Base-by-base conservation (phyloP, 129 eudicot species). In the Chrysanthemum seticuspe region DNA sequence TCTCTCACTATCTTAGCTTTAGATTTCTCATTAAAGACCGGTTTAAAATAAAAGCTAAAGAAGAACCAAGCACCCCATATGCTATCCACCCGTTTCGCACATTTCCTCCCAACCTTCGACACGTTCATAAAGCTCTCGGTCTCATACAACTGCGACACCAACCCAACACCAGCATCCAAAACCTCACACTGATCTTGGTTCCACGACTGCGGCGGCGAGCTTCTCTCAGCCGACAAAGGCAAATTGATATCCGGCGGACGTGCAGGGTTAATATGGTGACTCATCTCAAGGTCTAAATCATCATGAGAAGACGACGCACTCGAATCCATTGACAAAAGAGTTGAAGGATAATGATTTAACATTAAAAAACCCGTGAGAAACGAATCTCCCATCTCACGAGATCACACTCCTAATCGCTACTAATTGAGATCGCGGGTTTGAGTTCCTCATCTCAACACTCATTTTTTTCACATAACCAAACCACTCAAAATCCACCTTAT, bases 51-150 rank as follows among this genome's bases (percentile, higher is more conserved):
- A 58, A 87, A 90, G 65, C 86, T 87, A 81, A 90, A 90, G 86
- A 90, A 90, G 55, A 91, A 80, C 97, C 97, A 91, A 13, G 97
- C 97, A 44, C 97, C 97, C 97, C 97, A 91, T 66, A 91, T 91
- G 87, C 91, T 87, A 76, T 91, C 97, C 6, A 84, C 78, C 67
- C 97, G 73, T 72, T 91, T 91, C 1, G 91, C 89, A 44, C 95
- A 87, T 80, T 87, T 91, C 11, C 86, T 76, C 18, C 89, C 97
- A 8, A 70, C 78, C 74, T 91, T 91, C 0, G 97, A 82, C 16
- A 72, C 87, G 67, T 19, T 75, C 8, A 85, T 80, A 73, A 82
- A 87, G 75, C 81, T 86, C 68, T 91, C 95, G 1, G 89, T 80
- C 65, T 87, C 95, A 34, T 91, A 87, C n/a, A 83, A 36, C 58